Percentiles rank a stretch among this genome's conserved stretches.
These are phyloP conservation scores for Miscanthus sacchariflorus DNA, from an alignment of 202 grass and related monocot genomes.

Conservation along the genomic window DNA sequence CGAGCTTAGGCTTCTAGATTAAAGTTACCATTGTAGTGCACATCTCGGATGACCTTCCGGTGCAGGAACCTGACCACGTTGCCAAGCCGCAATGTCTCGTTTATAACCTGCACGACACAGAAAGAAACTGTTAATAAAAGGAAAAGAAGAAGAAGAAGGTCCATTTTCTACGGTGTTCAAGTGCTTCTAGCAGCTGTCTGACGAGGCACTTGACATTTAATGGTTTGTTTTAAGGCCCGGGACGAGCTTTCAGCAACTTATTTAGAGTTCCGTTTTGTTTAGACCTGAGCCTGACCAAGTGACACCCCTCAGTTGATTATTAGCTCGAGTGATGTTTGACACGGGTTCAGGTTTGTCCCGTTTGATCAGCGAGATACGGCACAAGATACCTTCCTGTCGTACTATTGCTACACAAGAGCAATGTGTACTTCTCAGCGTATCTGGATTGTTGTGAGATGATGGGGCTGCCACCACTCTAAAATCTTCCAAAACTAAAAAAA, in stretches of 20 bases:
- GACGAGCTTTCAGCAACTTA: conserved; percentile 6
- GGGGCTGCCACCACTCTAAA: conserved; percentile 2
- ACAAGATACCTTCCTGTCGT: conserved; percentile 46
- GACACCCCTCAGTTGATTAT: not conserved
- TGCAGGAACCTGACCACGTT: conserved; percentile 98
- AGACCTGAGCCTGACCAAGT: conserved; percentile 2
- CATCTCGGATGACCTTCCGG: conserved; percentile 87
- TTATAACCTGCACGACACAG: conserved; percentile 70
- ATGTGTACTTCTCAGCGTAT: conserved; percentile 26
- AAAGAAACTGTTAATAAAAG: not conserved
- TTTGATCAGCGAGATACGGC: conserved; percentile 28
- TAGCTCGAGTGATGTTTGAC: conserved; percentile 9
- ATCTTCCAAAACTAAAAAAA: conserved; percentile 29
- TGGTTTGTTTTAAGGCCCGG: not conserved
- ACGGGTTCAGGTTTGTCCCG: conserved; percentile 25
- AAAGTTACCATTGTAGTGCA: conserved; percentile 84
- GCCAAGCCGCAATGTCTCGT: conserved; percentile 91
- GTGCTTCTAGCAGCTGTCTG: not conserved
- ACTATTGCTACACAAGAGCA: conserved; percentile 28
- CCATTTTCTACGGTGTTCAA: not conserved
- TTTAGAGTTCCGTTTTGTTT: not conserved
- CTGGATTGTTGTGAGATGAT: conserved; percentile 35
- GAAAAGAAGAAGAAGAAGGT: not conserved
- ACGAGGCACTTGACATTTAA: conserved; percentile 16
- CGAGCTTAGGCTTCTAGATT: not conserved